These are phyloP conservation scores for Dalbergia cultrata DNA, from an alignment of 306 rosid species.

Conservation along the genomic window DNA sequence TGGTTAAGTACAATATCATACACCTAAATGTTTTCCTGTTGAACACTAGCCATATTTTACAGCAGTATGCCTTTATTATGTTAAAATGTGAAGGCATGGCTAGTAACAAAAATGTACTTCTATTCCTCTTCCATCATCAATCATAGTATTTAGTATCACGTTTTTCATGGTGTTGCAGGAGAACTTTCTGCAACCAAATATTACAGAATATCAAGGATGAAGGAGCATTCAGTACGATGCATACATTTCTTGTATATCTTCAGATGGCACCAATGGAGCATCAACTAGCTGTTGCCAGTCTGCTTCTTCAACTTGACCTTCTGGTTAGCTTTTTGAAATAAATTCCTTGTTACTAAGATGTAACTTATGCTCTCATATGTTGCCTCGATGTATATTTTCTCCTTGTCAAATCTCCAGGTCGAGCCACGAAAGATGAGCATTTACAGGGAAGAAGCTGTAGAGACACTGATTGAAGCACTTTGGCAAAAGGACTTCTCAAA, in stretches of 20 bases:
- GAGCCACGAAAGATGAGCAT: conserved; percentile 96
- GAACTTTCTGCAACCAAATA: conserved; percentile 74
- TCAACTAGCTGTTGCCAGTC: conserved; percentile 75
- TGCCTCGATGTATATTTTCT: conserved; percentile 18
- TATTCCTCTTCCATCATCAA: conserved; percentile 17
- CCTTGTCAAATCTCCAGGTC: conserved; percentile 59
- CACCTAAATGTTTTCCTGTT: conserved; percentile 1
- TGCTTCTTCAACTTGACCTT: conserved; percentile 97
- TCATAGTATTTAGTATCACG: conserved; percentile 8
- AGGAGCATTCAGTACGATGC: conserved; percentile 92
- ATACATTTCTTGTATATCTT: conserved; percentile 85
- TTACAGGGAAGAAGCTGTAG: conserved; percentile 91
- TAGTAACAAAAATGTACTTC: conserved; percentile 17
- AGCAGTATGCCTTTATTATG: not conserved
- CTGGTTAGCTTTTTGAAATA: conserved; percentile 63
- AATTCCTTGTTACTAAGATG: conserved; percentile 13
- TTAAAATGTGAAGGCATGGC: conserved; percentile 19
- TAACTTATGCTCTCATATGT: not conserved
- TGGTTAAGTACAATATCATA: not conserved
- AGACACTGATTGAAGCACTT: conserved; percentile 78
- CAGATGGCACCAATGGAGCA: conserved; percentile 97
- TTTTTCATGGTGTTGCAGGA: conserved; percentile 56
- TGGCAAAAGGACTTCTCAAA: conserved; percentile 72
- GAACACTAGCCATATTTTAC: conserved; percentile 23
- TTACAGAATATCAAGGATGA: conserved; percentile 85